phyloP scores from a whole-genome alignment of 1,139 yeast species.

The Hanseniaspora uvarum region DNA sequence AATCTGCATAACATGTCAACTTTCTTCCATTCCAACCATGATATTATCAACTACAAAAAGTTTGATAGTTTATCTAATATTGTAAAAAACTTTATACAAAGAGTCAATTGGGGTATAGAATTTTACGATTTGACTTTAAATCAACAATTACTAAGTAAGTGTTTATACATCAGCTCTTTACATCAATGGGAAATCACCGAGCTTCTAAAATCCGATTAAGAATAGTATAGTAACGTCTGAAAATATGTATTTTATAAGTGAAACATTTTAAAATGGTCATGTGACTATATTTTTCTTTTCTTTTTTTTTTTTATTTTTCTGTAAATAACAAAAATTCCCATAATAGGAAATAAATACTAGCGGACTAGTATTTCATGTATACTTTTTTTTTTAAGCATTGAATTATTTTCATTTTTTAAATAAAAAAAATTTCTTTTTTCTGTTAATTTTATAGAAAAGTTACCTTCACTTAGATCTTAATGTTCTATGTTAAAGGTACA shows the following conservation, averaged over 20 bases:
- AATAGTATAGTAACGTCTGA: neutral
- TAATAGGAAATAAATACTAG: neutral
- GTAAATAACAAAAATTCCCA: neutral
- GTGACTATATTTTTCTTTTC: neutral
- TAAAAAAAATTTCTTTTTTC: neutral
- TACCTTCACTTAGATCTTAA: too few relatives aligned
- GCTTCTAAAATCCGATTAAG: neutral
- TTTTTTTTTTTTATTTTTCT: neutral
- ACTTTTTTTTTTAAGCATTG: neutral
- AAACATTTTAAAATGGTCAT: neutral
- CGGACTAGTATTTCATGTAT: neutral
- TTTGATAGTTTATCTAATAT: slow-evolving; percentile 68
- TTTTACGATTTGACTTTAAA: slow-evolving; percentile 45
- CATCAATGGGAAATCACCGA: slow-evolving; percentile 47
- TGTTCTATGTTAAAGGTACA: too few relatives aligned
- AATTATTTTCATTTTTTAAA: neutral
- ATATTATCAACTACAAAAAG: slow-evolving; percentile 63
- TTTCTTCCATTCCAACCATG: slow-evolving; percentile 33
- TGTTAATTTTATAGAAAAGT: too few relatives aligned
- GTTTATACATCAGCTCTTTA: slow-evolving; percentile 68
- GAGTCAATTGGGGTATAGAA: slow-evolving; percentile 68
- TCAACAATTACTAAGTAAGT: slow-evolving; percentile 63
- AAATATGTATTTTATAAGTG: neutral
- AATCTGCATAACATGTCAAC: slow-evolving; percentile 65
- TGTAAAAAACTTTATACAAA: slow-evolving; percentile 67